Evolutionary conservation across 345 rosid genomes (phyloP), one percentile per base, ranked within the genome.

Genomic region (Clarkia xantiana): DNA sequence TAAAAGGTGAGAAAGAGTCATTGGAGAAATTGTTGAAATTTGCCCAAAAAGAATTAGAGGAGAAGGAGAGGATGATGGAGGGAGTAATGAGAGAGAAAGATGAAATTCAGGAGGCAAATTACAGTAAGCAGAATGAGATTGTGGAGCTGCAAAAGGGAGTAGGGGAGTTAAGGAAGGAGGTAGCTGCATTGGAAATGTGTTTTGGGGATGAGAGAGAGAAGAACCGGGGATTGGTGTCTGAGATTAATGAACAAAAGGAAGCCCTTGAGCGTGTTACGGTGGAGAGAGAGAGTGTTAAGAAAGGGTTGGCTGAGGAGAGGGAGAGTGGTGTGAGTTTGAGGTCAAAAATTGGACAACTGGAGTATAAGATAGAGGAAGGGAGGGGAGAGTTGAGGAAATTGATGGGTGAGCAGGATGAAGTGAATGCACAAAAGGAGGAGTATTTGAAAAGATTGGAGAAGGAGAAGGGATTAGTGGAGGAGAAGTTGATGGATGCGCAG

Each of bases 261-360:
- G 62, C 69, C 18, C 49, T 69, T 17, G 56, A 58, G 10, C 55
- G 40, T 47, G 68, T 66, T 45, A 62, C 29, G 46, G 62, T 63
- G 1, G 66, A 73, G 71, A 79, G 58, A 55, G 82, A 76, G 10
- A 54, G 49, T 53, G 67, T 67, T 9, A 53, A 29, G 42, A 78
- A 67, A 47, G 52, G 55, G 14, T 59, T 78, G 19, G 74, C 29
- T 45, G 72, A 58, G 66, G 83, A 79, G 74, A 73, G 51, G 47
- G 64, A 58, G 52, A 65, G 61, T 39, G 65, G 58, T 42, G 42
- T 49, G 45, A 62, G 19, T 41, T 57, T 81, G 61, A 67, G 40
- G 44, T 56, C 57, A 17, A 61, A 61, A 45, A 55, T 71, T 47
- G 49, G 43, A 6, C 75, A 67, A 47, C 50, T 75, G 73, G 75